These are phyloP conservation scores for Solanum verrucosum DNA, from an alignment of 257 asterid genomes.

Conservation along the genomic window DNA sequence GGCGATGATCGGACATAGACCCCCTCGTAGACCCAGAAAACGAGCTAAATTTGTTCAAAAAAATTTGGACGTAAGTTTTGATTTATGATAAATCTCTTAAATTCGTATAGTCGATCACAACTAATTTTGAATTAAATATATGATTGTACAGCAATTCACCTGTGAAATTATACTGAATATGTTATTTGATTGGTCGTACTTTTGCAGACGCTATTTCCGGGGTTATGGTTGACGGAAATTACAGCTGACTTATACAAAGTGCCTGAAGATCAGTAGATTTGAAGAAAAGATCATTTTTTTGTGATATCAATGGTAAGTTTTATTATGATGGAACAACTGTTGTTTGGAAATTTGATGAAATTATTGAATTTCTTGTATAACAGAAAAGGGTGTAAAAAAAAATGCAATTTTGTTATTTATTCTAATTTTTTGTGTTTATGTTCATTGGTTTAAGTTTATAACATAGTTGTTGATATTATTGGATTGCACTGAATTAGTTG, in stretches of 20 bases:
- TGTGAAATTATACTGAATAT: not conserved
- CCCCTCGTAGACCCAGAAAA: conserved; percentile 13
- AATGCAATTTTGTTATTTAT: conserved; percentile 2
- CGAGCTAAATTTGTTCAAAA: conserved; percentile 7
- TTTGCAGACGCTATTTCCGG: conserved; percentile 17
- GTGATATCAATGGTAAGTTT: not conserved
- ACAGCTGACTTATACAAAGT: conserved; percentile 12
- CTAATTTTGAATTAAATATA: no score
- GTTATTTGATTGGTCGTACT: not conserved
- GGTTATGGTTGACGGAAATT: conserved; percentile 9
- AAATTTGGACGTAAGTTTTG: conserved; percentile 3
- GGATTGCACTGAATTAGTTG: not conserved
- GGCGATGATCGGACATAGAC: conserved; percentile 5
- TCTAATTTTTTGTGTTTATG: conserved; percentile 4
- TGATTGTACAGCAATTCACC: not conserved
- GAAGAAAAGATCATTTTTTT: not conserved
- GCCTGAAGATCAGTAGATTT: not conserved
- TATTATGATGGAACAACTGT: not conserved
- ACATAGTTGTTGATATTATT: not conserved
- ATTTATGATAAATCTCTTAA: not conserved
- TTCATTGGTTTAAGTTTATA: conserved; percentile 5
- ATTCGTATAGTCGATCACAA: not conserved
- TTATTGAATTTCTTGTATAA: not conserved
- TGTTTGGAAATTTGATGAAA: not conserved
- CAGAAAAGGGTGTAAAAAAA: not conserved